Conservation (phyloP, 495 filamentous ascomycete genomes). For the Penicillium crystallinum region DNA sequence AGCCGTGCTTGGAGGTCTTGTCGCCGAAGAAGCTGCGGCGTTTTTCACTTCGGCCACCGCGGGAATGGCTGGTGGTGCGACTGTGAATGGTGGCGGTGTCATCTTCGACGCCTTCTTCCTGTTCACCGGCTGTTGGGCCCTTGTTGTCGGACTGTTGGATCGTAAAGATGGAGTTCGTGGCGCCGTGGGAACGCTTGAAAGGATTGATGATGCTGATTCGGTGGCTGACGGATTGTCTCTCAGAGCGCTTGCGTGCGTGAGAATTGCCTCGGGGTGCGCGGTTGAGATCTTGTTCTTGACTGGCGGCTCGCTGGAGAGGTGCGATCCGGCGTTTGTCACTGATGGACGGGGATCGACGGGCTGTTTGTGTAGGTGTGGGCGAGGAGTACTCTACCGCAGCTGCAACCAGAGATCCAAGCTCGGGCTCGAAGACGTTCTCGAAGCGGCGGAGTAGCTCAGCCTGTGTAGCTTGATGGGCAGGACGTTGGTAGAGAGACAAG, state of each 20-base stretch:
- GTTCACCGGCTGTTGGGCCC: slow-evolving; percentile 18
- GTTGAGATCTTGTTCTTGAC: slow-evolving; percentile 37
- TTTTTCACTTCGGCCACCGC: slow-evolving; percentile 33
- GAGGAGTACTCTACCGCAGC: slow-evolving; percentile 22
- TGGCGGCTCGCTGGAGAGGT: slow-evolving; percentile 27
- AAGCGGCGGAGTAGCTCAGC: slow-evolving; percentile 47
- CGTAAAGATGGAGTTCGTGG: slow-evolving; percentile 33
- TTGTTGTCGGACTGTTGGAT: slow-evolving; percentile 26
- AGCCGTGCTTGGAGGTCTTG: slow-evolving; percentile 32
- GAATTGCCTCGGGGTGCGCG: slow-evolving; percentile 28
- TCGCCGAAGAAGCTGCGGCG: slow-evolving; percentile 43
- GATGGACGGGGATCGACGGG: slow-evolving; percentile 20
- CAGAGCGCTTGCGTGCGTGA: slow-evolving; percentile 31
- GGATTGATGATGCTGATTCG: slow-evolving; percentile 48
- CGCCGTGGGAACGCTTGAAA: slow-evolving; percentile 40
- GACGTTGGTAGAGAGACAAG: slow-evolving; percentile 59
- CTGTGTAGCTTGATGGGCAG: slow-evolving; percentile 55
- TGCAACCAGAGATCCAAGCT: slow-evolving; percentile 25
- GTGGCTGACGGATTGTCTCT: slow-evolving; percentile 41
- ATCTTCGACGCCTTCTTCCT: slow-evolving; percentile 29
- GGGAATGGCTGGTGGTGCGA: slow-evolving; percentile 37
- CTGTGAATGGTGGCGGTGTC: slow-evolving; percentile 43
- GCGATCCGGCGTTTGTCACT: slow-evolving; percentile 22
- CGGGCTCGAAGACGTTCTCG: slow-evolving; percentile 48
- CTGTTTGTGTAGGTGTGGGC: slow-evolving; percentile 20